Evolutionary conservation across 331 rosid species (phyloP), one percentile per base, ranked within the genome.

Genomic region (Malus hybrid): DNA sequence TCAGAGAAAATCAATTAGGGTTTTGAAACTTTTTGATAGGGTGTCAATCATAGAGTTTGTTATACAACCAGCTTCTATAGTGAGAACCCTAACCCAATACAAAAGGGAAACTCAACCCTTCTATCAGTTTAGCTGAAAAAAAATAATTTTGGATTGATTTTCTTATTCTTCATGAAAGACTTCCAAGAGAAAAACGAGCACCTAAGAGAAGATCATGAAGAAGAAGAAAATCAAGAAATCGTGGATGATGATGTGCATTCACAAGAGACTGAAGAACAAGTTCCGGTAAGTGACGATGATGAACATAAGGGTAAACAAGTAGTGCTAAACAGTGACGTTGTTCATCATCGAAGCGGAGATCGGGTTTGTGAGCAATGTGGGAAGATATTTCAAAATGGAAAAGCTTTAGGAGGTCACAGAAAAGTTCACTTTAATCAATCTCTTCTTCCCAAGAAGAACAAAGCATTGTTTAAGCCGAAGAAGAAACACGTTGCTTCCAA

Each of bases 321-420:
- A 55, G 5, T 55, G 10, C 60, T 42, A 42, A 5, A 55, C 22
- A 19, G 7, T 59, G 64, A 59, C n/a, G 9, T 13, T 59, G 64
- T 22, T 59, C 64, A 22, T 59, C 36, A 28, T 62, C 67, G 19
- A 62, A 62, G 18, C 9, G 36, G 67, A 6, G 36, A 62, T 62
- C 82, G 80, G 2, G 14, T 27, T 22, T 88, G 93, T 42, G 74
- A 70, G 27, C 19, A 65, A 6, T 88, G 93, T 55, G 77, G 80
- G 6, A 84, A 67, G 65, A 6, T 6, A 1, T 89, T 85, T 18
- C 27, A 2, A 2, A 69, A 71, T 3, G 86, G 86, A 14, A 85
- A 86, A 70, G 93, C 93, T 14, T 75, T 82, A 7, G 93, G 89
- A 9, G 93, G 93, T 1, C 93, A 89, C 70, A 57, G 83, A 66